Percentiles rank a stretch among this genome's conserved stretches.
Conservation (phyloP, 164 flowering plant species). For the Brasenia schreberi region DNA sequence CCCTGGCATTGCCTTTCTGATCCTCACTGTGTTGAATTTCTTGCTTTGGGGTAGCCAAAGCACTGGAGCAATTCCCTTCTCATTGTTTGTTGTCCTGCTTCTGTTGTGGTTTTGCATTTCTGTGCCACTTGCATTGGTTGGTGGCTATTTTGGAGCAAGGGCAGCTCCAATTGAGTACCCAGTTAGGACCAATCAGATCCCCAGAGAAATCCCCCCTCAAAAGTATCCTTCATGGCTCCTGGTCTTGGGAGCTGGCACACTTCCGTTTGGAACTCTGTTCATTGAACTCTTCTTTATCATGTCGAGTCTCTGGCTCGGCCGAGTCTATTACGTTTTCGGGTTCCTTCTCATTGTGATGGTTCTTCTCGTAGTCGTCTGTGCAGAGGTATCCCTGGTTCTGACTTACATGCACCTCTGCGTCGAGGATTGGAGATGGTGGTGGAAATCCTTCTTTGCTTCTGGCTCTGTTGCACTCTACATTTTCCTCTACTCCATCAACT, state of each 20-base stretch:
- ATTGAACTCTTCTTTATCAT: conserved; percentile 88
- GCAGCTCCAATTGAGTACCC: conserved; percentile 80
- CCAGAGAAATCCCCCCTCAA: conserved; percentile 75
- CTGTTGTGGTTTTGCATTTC: conserved; percentile 85
- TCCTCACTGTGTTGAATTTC: conserved; percentile 56
- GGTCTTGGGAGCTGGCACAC: conserved; percentile 90
- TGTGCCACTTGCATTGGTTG: conserved; percentile 58
- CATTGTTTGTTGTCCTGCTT: conserved; percentile 45
- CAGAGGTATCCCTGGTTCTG: conserved; percentile 72
- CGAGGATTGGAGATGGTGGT: conserved; percentile 93
- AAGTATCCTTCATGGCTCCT: conserved; percentile 80
- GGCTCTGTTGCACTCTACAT: conserved; percentile 84
- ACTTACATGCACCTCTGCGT: conserved; percentile 91
- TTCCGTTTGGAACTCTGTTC: conserved; percentile 82
- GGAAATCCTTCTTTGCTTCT: conserved; percentile 93
- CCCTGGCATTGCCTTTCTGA: conserved; percentile 66
- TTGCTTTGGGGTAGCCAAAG: conserved; percentile 74
- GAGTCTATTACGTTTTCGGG: conserved; percentile 81
- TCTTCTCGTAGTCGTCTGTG: conserved; percentile 80
- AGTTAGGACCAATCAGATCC: conserved; percentile 76
- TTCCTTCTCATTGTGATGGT: conserved; percentile 52
- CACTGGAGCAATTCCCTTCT: conserved; percentile 81
- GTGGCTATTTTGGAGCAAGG: conserved; percentile 66
- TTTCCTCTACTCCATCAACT: conserved; percentile 70
- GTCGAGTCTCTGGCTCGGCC: conserved; percentile 91